phyloP scores from a whole-genome alignment of 1,284 basidiomycete species.

The Ustilago lituana region DNA sequence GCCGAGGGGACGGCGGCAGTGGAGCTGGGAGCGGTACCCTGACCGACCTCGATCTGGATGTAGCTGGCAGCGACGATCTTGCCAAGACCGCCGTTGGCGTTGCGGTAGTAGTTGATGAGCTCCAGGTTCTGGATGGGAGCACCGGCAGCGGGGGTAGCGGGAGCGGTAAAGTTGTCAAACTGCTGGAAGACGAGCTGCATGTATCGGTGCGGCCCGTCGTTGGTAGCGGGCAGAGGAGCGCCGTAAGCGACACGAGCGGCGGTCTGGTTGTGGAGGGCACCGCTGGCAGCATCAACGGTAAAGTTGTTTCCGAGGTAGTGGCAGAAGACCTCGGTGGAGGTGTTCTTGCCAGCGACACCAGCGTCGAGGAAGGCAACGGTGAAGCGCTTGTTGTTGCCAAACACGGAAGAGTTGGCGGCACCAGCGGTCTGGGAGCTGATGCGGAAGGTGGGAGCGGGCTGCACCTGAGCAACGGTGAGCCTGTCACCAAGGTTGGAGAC shows the following conservation, averaged over 20 bases:
- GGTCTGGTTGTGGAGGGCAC: conserved; percentile 35
- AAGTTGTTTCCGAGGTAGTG: conserved; percentile 54
- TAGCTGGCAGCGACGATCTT: conserved; percentile 56
- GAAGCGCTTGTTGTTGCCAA: conserved; percentile 35
- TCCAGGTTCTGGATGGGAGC: conserved; percentile 27
- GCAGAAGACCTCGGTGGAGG: conserved; percentile 29
- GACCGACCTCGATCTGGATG: conserved; percentile 52
- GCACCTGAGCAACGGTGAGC: conserved; percentile 48
- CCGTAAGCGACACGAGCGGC: conserved; percentile 42
- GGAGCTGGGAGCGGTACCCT: conserved; percentile 33
- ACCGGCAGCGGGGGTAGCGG: conserved; percentile 30
- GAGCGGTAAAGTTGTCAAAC: conserved; percentile 49
- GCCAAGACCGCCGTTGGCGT: conserved; percentile 49
- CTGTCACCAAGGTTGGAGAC: conserved; percentile 43
- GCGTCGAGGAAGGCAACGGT: conserved; percentile 47
- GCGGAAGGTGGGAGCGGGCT: conserved; percentile 42
- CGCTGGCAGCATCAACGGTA: conserved; percentile 21
- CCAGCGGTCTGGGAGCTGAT: conserved; percentile 30
- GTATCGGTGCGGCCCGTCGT: conserved; percentile 56
- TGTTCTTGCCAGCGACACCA: conserved; percentile 48
- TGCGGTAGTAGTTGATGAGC: conserved; percentile 38
- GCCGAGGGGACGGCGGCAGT: conserved; percentile 34
- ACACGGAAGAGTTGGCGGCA: conserved; percentile 18
- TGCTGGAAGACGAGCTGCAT: conserved; percentile 58
- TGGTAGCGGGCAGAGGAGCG: conserved; percentile 41